A percentile compares a stretch with the other conserved stretches of the same genome.
phyloP scores from a whole-genome alignment of 1,139 yeast species.

The Hyphopichia buzzinii region DNA sequence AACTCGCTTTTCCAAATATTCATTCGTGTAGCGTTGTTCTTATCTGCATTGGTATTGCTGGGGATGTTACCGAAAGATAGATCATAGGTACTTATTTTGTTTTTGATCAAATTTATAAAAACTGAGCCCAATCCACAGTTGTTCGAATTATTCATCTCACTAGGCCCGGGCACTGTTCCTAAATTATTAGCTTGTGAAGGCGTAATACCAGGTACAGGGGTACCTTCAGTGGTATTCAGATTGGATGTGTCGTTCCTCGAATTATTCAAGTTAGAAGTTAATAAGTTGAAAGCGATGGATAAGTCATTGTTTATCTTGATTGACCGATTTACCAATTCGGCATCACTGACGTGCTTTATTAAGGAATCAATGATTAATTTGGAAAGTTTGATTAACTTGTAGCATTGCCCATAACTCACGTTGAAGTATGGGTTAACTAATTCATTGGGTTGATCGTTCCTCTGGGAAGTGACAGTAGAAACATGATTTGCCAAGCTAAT shows the following conservation, averaged over 20 bases:
- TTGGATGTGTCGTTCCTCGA: slow-evolving; percentile 9
- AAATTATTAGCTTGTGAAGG: slow-evolving; percentile 11
- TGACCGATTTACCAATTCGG: slow-evolving; percentile 30
- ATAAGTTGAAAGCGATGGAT: slow-evolving; percentile 33
- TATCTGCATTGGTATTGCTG: background rate
- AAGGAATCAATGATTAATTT: slow-evolving; percentile 34
- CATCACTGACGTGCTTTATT: slow-evolving; percentile 11
- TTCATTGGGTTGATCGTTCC: slow-evolving; percentile 9
- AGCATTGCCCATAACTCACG: slow-evolving; percentile 32
- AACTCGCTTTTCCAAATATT: slow-evolving; percentile 31
- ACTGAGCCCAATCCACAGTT: slow-evolving; percentile 19
- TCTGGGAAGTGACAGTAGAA: slow-evolving; percentile 14
- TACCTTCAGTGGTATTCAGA: slow-evolving; percentile 1
- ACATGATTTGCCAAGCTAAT: slow-evolving; percentile 29
- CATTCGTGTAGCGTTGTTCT: slow-evolving; percentile 10
- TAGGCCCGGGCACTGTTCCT: too few species aligned
- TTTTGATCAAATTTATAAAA: slow-evolving; percentile 21
- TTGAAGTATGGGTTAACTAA: slow-evolving; percentile 35
- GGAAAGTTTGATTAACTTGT: slow-evolving; percentile 34
- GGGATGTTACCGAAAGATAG: slow-evolving; percentile 22
- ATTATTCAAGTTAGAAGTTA: slow-evolving; percentile 26
- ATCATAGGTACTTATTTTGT: slow-evolving; percentile 24
- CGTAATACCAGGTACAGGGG: background rate
- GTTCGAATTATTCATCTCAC: background rate
- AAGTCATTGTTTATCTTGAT: slow-evolving; percentile 38